These are phyloP conservation scores for Aspergillus pseudoviridinutans DNA, from an alignment of 2,329 filamentous ascomycete genomes.

Conservation along the genomic window DNA sequence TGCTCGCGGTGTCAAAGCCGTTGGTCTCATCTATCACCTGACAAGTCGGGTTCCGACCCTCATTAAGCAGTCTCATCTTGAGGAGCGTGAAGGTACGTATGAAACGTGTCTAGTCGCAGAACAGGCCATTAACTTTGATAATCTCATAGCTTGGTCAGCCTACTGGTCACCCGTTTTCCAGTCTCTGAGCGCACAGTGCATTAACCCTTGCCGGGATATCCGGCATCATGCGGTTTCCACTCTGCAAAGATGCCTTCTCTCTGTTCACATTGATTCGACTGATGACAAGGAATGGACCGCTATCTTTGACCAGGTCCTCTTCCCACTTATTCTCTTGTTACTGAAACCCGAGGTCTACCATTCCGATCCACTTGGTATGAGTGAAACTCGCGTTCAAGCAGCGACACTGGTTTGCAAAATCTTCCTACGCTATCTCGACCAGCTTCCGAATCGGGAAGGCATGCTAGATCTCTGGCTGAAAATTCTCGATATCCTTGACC, in stretches of 20 bases:
- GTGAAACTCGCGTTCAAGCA: slow-evolving; percentile 86
- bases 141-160: slow-evolving; percentile 74
- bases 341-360: slow-evolving; percentile 94
- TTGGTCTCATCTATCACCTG: slow-evolving; percentile 76
- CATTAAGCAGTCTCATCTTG: slow-evolving; percentile 90
- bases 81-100: slow-evolving; percentile 69
- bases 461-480: slow-evolving; percentile 89
- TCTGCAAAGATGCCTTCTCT: slow-evolving; percentile 80
- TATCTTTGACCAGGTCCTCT: slow-evolving; percentile 90
- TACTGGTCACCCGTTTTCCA: slow-evolving; percentile 97
- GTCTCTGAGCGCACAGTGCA: slow-evolving; percentile 82
- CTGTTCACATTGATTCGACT: slow-evolving; percentile 74
- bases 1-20: slow-evolving; percentile 71
- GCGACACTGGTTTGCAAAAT: slow-evolving; percentile 91
- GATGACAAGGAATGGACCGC: slow-evolving; percentile 90
- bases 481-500: slow-evolving; percentile 91
- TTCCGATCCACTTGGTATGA: slow-evolving; percentile 87
- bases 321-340: slow-evolving; percentile 80
- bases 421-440: slow-evolving; percentile 86
- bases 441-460: slow-evolving; percentile 78
- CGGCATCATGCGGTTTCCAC: slow-evolving; percentile 82
- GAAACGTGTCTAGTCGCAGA: background rate
- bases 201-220: slow-evolving; percentile 90
- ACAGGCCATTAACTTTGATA: slow-evolving; percentile 8
- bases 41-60: slow-evolving; percentile 77